Conservation (phyloP, 305 asterid genomes). For the Fraxinus nigra region DNA sequence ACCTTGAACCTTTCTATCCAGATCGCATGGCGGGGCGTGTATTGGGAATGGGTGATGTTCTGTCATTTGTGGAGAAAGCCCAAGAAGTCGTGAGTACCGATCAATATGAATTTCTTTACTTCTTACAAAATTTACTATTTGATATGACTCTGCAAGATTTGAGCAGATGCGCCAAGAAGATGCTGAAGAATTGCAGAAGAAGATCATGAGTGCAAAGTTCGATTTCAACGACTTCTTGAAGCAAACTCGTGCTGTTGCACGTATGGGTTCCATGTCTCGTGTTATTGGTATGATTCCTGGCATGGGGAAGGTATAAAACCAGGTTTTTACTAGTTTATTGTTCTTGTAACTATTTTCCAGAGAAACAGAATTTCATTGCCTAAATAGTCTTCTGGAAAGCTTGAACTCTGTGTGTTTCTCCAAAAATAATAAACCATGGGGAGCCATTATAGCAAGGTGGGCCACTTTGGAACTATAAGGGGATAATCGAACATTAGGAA, state of each 20-base stretch:
- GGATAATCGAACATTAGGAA: background rate
- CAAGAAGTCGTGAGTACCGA: conserved; percentile 83
- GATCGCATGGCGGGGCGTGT: conserved; percentile 99
- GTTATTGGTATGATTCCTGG: conserved; percentile 99
- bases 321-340: conserved; percentile 4
- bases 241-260: conserved; percentile 94
- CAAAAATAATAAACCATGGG: background rate
- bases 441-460: background rate
- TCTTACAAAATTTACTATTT: background rate
- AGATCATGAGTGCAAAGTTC: conserved; percentile 95
- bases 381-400: conserved; percentile 1
- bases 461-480: conserved; percentile 8
- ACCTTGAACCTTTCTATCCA: conserved; percentile 98
- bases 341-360: background rate
- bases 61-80: conserved; percentile 98
- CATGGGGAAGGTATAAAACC: conserved; percentile 80
- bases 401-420: background rate
- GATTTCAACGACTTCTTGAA: conserved; percentile 95
- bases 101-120: conserved; percentile 12
- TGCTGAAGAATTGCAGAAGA: conserved; percentile 94
- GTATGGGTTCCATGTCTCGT: conserved; percentile 98
- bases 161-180: conserved; percentile 93
- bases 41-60: conserved; percentile 98
- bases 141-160: conserved; percentile 18
- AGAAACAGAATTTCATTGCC: conserved; percentile 3